Evolutionary conservation across 2,329 filamentous ascomycete species (phyloP), one percentile per base, ranked within the genome.

Genomic region (Hypoxylon sp.): DNA sequence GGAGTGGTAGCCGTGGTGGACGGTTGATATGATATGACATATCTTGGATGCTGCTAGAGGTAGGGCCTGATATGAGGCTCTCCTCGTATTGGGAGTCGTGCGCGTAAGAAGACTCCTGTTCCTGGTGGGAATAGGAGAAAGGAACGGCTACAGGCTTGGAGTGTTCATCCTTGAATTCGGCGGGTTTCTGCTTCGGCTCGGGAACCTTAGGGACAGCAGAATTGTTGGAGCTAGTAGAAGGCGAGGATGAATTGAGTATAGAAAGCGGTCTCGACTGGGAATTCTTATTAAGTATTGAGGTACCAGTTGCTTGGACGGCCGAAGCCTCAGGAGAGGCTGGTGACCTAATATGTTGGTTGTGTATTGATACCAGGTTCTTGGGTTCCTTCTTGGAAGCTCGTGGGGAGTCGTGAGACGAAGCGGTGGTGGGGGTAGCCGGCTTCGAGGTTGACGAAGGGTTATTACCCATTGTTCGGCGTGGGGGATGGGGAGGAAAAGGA

Each of bases 1-100:
- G 94, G 65, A 98, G 87, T 64, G 95, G 95, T 75, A 98, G 84
- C 67, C 95, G 91, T 55, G 95, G 95, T 49, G 95, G 95, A n/a
- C 91, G 87, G 64, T 86, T 83, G 75, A 87, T 79, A 34, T 75
- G 81, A 75, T 90, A 90, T 46, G 85, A 85, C 82, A 90, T 86
- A 72, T 89, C 87, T 70, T 88, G 89, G 71, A 90, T 79, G 74
- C 88, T 90, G 79, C 80, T 86, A 69, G 85, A 85, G 61, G 84
- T 80, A 53, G 85, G 77, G 68, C 85, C 80, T 43, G 82, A 79
- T 30, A 80, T 73, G 49, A 86, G 83, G 68, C 76, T 77, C 71
- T 81, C 78, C 51, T 76, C 76, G 58, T 75, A 75, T 25, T 79
- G 80, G 55, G 77, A 78, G 68, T 79, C 67, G 73, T 79, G 73